phyloP scores from a whole-genome alignment of 176 grass and related monocot genomes.

The Cocos nucifera region DNA sequence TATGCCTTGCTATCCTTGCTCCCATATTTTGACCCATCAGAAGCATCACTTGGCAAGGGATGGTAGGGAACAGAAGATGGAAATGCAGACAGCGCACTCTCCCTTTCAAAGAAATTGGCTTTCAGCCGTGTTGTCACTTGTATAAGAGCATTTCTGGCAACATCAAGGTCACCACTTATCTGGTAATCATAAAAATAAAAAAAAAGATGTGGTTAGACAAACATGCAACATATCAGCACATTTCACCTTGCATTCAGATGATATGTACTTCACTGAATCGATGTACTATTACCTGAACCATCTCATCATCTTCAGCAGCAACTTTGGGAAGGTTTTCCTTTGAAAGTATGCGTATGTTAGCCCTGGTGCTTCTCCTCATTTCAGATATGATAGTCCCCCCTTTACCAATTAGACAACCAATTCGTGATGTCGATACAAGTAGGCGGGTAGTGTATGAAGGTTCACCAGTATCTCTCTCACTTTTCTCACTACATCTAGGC shows the following conservation, averaged over 20 bases:
- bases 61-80: slow-evolving; percentile 53
- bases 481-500: slow-evolving; percentile 87
- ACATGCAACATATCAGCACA: too few relatives aligned
- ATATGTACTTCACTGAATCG: too few relatives aligned
- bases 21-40: slow-evolving; percentile 63
- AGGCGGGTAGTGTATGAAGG: slow-evolving; percentile 73
- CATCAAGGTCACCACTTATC: slow-evolving; percentile 82
- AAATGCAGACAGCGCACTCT: slow-evolving; percentile 57
- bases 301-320: slow-evolving; percentile 89
- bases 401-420: slow-evolving; percentile 95
- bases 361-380: slow-evolving; percentile 67
- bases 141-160: slow-evolving; percentile 71
- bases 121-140: slow-evolving; percentile 88
- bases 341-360: slow-evolving; percentile 88
- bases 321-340: slow-evolving; percentile 95
- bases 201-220: not conserved
- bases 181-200: slow-evolving; percentile 18
- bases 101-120: slow-evolving; percentile 97
- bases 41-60: slow-evolving; percentile 43
- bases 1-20: slow-evolving; percentile 52
- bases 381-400: slow-evolving; percentile 92
- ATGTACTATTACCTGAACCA: slow-evolving; percentile 62
- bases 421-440: slow-evolving; percentile 83
- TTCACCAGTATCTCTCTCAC: slow-evolving; percentile 52
- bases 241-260: too few relatives aligned